These are phyloP conservation scores for Sordariomycetes sp. DNA, from an alignment of 2,329 filamentous ascomycete genomes.

Conservation along the genomic window DNA sequence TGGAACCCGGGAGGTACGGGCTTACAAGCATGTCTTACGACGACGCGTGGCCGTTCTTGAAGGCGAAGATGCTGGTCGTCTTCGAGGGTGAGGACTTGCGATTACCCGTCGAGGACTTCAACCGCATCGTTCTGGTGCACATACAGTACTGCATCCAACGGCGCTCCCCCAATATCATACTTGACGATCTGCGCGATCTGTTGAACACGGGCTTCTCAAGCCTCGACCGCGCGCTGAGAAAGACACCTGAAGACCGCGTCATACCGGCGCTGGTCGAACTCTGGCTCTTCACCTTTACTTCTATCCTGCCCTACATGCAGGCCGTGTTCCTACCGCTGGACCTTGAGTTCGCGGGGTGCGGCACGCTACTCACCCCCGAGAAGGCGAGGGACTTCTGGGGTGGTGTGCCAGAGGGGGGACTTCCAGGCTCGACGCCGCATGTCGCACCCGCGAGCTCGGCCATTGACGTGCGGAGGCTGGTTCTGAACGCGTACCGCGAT, in stretches of 20 bases:
- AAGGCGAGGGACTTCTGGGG: conserved; percentile 90
- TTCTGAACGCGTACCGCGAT: conserved; percentile 81
- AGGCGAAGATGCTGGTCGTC: conserved; percentile 63
- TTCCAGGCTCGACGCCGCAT: conserved; percentile 17
- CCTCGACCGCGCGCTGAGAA: conserved; percentile 71
- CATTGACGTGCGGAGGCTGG: conserved; percentile 80
- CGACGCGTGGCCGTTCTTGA: conserved; percentile 74
- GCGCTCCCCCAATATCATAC: conserved; percentile 56
- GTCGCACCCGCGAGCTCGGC: conserved; percentile 40
- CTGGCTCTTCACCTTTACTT: conserved; percentile 89
- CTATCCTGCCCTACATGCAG: conserved; percentile 85
- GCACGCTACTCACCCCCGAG: conserved; percentile 64
- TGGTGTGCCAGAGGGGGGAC: conserved; percentile 37
- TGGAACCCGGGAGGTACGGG: conserved; percentile 47
- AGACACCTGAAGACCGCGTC: conserved; percentile 74
- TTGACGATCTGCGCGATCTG: conserved; percentile 69
- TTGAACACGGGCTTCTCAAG: conserved; percentile 74
- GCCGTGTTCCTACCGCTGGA: conserved; percentile 90
- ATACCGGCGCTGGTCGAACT: conserved; percentile 85
- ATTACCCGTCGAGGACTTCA: conserved; percentile 76
- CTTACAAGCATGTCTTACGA: conserved; percentile 60
- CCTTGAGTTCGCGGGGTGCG: conserved; percentile 80
- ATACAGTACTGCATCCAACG: conserved; percentile 69
- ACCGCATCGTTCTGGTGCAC: conserved; percentile 67
- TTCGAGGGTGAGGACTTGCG: conserved; percentile 75